These are phyloP conservation scores for Clitoria ternatea DNA, from an alignment of 306 rosid genomes.

Conservation along the genomic window DNA sequence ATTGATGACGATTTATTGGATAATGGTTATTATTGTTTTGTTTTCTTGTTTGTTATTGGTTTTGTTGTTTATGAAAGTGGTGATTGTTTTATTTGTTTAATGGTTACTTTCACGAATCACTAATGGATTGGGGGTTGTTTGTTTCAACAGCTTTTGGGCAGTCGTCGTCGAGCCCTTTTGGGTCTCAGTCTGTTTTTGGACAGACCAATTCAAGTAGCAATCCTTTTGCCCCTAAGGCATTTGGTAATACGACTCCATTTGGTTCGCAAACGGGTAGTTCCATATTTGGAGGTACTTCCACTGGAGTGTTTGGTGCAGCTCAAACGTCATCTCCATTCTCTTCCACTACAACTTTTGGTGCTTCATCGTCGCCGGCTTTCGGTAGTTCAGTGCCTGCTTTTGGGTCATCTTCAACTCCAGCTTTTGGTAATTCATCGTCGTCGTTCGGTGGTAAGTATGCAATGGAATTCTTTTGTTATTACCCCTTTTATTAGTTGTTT, in stretches of 20 bases:
- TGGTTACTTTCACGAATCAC: background rate
- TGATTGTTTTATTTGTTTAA: constrained; percentile 20
- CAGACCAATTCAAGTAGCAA: constrained; percentile 57
- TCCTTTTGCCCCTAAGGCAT: constrained; percentile 85
- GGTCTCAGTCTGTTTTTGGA: constrained; percentile 77
- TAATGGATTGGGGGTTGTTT: constrained; percentile 13
- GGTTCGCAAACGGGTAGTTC: constrained; percentile 66
- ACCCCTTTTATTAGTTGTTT: background rate
- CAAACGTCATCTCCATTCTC: constrained; percentile 76
- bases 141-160: constrained; percentile 79
- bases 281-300: constrained; percentile 82
- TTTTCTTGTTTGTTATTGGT: background rate
- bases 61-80: too few relatives aligned
- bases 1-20: background rate
- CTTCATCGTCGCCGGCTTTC: constrained; percentile 73
- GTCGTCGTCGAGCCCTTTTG: constrained; percentile 77
- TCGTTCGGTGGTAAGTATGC: constrained; percentile 56
- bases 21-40: background rate
- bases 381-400: constrained; percentile 65
- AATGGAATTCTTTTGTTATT: background rate
- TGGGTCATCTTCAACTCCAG: constrained; percentile 70
- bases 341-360: constrained; percentile 53
- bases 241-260: constrained; percentile 71
- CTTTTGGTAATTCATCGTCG: constrained; percentile 60
- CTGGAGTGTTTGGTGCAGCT: constrained; percentile 85